phyloP scores from a whole-genome alignment of 495 filamentous ascomycete genomes.

The Lasiosphaeria ovina region DNA sequence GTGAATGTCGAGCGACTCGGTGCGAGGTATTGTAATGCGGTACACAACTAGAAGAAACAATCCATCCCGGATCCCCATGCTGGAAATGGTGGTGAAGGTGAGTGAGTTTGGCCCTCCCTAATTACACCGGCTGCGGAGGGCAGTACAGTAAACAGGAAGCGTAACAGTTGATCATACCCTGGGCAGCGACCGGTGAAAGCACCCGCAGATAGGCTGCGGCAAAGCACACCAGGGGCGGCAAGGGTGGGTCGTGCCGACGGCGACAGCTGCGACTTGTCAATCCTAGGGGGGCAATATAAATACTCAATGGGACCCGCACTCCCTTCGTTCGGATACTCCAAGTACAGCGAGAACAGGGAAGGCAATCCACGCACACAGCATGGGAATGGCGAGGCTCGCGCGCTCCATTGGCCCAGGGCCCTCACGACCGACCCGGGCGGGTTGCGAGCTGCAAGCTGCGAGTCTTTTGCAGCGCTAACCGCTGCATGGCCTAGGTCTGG shows the following conservation, averaged over 20 bases:
- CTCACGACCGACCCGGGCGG: background rate
- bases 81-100: background rate
- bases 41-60: too few relatives aligned
- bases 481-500: background rate
- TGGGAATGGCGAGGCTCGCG: background rate
- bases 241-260: background rate
- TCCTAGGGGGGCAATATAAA: background rate
- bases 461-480: background rate
- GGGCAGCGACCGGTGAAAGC: background rate
- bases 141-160: background rate
- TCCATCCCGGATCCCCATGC: too few relatives aligned
- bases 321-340: background rate
- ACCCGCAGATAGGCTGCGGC: background rate
- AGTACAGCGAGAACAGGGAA: background rate
- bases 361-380: background rate
- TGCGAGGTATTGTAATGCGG: too few relatives aligned
- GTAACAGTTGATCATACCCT: background rate
- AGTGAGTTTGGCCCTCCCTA: background rate
- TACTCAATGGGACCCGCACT: background rate
- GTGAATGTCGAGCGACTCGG: too few relatives aligned
- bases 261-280: background rate
- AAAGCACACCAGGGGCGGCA: background rate
- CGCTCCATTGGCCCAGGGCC: background rate
- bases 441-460: background rate
- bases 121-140: background rate